Evolutionary conservation across 768 basidiomycete genomes (phyloP).

Genomic region (Hortiboletus flavorubellus): DNA sequence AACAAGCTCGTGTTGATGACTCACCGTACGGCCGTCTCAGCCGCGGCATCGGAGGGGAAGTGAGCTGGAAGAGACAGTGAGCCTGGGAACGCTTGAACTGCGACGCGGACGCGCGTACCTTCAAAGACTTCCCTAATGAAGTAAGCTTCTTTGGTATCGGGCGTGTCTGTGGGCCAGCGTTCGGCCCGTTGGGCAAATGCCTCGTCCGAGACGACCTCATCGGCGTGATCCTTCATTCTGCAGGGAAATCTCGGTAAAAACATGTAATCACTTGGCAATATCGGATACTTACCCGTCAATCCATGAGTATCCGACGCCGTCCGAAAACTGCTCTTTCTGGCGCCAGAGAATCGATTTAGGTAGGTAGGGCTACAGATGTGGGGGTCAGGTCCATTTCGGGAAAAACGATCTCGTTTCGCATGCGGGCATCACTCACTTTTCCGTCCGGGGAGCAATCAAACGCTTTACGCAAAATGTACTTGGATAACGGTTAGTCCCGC

Average conservation of each 20-base stretch:
- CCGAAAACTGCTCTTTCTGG: constrained; percentile 99
- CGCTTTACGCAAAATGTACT: constrained; percentile 96
- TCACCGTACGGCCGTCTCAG: constrained; percentile 86
- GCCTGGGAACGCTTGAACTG: background rate
- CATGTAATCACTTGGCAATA: background rate
- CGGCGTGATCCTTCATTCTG: constrained; percentile 90
- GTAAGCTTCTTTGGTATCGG: constrained; percentile 97
- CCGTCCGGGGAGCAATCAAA: constrained; percentile 85
- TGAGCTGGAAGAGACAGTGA: constrained; percentile 43
- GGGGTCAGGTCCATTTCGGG: background rate
- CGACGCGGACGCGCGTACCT: constrained; percentile 35
- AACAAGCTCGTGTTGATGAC: constrained; percentile 23
- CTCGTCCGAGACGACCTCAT: constrained; percentile 72
- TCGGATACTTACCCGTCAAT: constrained; percentile 75
- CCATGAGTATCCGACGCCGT: constrained; percentile 98
- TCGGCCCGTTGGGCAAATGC: constrained; percentile 66
- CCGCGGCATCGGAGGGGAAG: constrained; percentile 85
- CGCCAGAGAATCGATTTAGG: constrained; percentile 95
- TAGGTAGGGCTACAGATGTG: constrained; percentile 69
- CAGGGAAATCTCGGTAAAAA: background rate
- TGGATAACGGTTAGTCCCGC: constrained; percentile 9
- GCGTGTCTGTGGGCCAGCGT: constrained; percentile 76
- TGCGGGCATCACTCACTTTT: constrained; percentile 42
- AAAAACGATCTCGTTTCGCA: background rate
- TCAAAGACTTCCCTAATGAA: constrained; percentile 91